A percentile compares a stretch with the other conserved stretches of the same genome.
phyloP scores from a whole-genome alignment of 306 rosid species.

The Styphnolobium japonicum region DNA sequence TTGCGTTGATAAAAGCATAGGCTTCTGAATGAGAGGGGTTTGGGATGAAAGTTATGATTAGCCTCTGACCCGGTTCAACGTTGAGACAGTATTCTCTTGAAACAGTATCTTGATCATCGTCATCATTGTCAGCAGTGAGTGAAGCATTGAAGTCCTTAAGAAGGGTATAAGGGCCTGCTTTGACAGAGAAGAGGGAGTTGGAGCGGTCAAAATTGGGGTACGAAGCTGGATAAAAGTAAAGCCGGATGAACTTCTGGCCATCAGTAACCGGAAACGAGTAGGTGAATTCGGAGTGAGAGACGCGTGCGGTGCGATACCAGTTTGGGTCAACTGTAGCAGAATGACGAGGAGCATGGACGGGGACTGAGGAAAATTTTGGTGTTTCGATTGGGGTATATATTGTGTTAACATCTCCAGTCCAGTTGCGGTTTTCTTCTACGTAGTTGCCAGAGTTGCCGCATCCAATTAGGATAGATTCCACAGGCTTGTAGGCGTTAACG shows the following conservation, averaged over 20 bases:
- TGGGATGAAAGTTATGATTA: slow-evolving; percentile 42
- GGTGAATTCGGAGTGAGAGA: not conserved
- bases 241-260: slow-evolving; percentile 46
- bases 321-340: too few species aligned
- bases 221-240: slow-evolving; percentile 24
- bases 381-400: too few species aligned
- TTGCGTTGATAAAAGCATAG: slow-evolving; percentile 35
- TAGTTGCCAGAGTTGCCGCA: too few species aligned
- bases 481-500: too few species aligned
- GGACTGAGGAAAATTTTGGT: too few species aligned
- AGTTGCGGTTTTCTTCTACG: too few species aligned
- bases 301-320: not conserved
- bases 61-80: slow-evolving; percentile 6
- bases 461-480: too few species aligned
- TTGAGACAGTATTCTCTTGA: slow-evolving; percentile 27
- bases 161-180: slow-evolving; percentile 29
- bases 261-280: slow-evolving; percentile 10
- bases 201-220: not conserved
- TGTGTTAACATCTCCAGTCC: too few species aligned
- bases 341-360: too few species aligned
- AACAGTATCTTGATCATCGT: not conserved
- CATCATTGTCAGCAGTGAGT: not conserved
- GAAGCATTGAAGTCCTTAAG: slow-evolving; percentile 39
- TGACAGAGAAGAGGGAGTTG: slow-evolving; percentile 36
- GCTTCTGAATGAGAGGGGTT: not conserved